Percentiles rank a stretch among this genome's conserved stretches.
These are phyloP conservation scores for Cunninghamia lanceolata DNA, from an alignment of 75 land plant species.

Conservation along the genomic window DNA sequence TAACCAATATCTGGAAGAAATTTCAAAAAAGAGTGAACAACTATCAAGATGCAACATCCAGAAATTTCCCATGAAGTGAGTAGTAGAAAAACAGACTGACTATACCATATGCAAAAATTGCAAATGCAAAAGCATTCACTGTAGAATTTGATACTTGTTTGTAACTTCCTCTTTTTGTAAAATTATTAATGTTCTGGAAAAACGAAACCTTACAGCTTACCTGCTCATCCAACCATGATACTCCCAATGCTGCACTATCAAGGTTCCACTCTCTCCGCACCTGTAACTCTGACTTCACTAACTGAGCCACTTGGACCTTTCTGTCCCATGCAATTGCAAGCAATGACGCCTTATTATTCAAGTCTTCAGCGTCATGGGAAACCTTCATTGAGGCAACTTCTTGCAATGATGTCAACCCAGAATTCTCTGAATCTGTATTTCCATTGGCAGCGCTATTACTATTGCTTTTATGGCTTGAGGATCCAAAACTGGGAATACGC, in stretches of 20 bases:
- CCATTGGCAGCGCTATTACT: slow-evolving; percentile 11
- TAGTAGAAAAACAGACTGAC: neutral
- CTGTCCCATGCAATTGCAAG: slow-evolving; percentile 96
- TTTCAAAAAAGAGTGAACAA: neutral
- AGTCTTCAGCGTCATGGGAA: slow-evolving; percentile 27
- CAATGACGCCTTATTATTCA: slow-evolving; percentile 55
- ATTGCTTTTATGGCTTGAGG: slow-evolving; percentile 27
- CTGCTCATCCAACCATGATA: slow-evolving; percentile 96
- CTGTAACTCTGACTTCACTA: slow-evolving; percentile 80
- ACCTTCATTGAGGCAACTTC: neutral
- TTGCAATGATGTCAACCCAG: slow-evolving; percentile 2
- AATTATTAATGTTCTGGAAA: neutral
- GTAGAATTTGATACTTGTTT: neutral
- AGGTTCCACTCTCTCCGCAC: slow-evolving; percentile 68
- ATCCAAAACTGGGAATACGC: slow-evolving; percentile 31
- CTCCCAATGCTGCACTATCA: slow-evolving; percentile 81
- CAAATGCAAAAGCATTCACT: neutral
- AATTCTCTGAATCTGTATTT: slow-evolving; percentile 12
- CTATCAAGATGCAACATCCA: slow-evolving; percentile 4
- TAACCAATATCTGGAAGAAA: slow-evolving; percentile 73
- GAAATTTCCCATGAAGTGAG: neutral
- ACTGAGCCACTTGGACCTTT: slow-evolving; percentile 71
- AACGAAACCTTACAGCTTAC: slow-evolving; percentile 22
- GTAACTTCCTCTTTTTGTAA: neutral
- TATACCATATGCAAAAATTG: neutral